phyloP scores from a whole-genome alignment of 2,329 filamentous ascomycete genomes.

The Lachnellula arida region DNA sequence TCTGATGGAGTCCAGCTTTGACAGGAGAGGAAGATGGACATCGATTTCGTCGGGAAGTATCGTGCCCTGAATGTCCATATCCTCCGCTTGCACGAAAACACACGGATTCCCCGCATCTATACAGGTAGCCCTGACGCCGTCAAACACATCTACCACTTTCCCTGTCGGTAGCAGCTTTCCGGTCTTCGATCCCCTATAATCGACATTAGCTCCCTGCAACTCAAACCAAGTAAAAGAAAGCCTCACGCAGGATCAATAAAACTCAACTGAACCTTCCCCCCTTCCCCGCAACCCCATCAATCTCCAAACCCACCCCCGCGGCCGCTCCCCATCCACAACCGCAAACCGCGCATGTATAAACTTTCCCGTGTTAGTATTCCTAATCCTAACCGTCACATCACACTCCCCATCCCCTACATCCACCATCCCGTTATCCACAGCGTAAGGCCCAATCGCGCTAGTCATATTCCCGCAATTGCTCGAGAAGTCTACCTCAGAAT shows the following conservation, averaged over 20 bases:
- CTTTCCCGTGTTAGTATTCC: constrained; percentile 69
- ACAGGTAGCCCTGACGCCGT: constrained; percentile 48
- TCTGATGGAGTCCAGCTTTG: constrained; percentile 51
- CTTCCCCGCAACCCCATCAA: constrained; percentile 60
- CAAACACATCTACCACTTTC: constrained; percentile 46
- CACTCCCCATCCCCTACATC: constrained; percentile 21
- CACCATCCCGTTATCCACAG: constrained; percentile 50
- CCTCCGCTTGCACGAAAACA: constrained; percentile 53
- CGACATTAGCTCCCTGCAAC: neutral
- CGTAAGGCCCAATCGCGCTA: constrained; percentile 61
- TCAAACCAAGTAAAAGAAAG: neutral
- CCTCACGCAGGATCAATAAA: constrained; percentile 53
- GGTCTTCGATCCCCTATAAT: constrained; percentile 51
- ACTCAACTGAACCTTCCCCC: constrained; percentile 54
- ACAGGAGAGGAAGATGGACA: constrained; percentile 38
- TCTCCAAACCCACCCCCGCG: constrained; percentile 50
- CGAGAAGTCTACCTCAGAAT: constrained; percentile 57
- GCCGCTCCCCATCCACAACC: constrained; percentile 44
- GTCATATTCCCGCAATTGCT: constrained; percentile 77
- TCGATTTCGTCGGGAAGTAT: constrained; percentile 52
- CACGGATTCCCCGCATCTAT: constrained; percentile 62
- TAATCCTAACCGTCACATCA: constrained; percentile 50
- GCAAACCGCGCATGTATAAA: constrained; percentile 55
- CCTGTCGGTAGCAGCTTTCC: constrained; percentile 58
- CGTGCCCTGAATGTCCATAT: constrained; percentile 45